Conservation (phyloP, 2,329 filamentous ascomycete species). For the Monilinia vaccinii-corymbosi region DNA sequence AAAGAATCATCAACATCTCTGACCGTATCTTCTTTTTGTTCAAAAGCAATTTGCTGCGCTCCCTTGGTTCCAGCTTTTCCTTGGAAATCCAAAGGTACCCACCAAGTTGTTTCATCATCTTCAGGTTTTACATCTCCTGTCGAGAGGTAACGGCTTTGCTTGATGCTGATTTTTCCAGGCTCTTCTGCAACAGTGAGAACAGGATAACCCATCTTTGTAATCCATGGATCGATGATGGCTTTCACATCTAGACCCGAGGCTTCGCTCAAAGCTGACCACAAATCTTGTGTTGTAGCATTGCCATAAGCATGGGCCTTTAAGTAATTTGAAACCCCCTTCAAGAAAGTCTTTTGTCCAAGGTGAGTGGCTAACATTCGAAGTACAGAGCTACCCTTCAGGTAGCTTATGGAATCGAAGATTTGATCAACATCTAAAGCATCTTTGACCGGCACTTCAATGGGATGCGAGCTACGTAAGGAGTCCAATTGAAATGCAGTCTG, state of each 20-base stretch:
- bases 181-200: slow-evolving; percentile 81
- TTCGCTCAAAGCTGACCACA: slow-evolving; percentile 82
- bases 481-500: slow-evolving; percentile 88
- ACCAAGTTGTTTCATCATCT: slow-evolving; percentile 90
- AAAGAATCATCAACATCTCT: slow-evolving; percentile 67
- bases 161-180: slow-evolving; percentile 69
- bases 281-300: slow-evolving; percentile 81
- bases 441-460: slow-evolving; percentile 89
- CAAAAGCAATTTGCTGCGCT: slow-evolving; percentile 58
- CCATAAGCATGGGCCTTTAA: slow-evolving; percentile 81
- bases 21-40: slow-evolving; percentile 67
- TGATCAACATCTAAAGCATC: slow-evolving; percentile 95
- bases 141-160: slow-evolving; percentile 82
- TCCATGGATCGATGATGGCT: slow-evolving; percentile 88
- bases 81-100: slow-evolving; percentile 82
- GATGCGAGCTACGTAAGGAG: slow-evolving; percentile 81
- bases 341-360: slow-evolving; percentile 78
- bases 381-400: slow-evolving; percentile 90
- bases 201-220: slow-evolving; percentile 89
- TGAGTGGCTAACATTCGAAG: slow-evolving; percentile 94
- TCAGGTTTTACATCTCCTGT: slow-evolving; percentile 85
- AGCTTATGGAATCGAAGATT: slow-evolving; percentile 95
- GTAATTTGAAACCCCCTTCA: slow-evolving; percentile 84
- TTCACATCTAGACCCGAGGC: slow-evolving; percentile 82
- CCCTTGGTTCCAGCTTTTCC: slow-evolving; percentile 58